These are phyloP conservation scores for Anethum foeniculum DNA, from an alignment of 140 eudicot genomes.

Conservation along the genomic window DNA sequence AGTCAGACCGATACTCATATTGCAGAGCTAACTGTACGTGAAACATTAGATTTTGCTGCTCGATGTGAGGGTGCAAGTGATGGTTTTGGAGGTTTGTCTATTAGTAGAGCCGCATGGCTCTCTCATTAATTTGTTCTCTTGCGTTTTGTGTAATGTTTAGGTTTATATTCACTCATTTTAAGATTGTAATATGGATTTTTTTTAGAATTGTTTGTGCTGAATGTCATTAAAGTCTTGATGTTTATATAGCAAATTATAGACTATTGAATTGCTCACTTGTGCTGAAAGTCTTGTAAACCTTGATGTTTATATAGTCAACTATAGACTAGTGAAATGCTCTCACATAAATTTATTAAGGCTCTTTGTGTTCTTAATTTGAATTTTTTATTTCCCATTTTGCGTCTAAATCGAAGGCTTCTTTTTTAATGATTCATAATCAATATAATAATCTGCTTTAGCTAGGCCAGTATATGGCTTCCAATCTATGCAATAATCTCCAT, in stretches of 20 bases:
- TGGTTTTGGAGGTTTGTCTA: slow-evolving; percentile 65
- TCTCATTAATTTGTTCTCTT: not conserved
- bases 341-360: not conserved
- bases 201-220: not conserved
- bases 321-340: not conserved
- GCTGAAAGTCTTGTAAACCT: not conserved
- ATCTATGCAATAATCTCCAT: slow-evolving; percentile 8
- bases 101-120: not conserved
- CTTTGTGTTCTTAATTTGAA: not conserved
- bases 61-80: slow-evolving; percentile 77
- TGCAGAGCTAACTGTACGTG: slow-evolving; percentile 83
- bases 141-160: not conserved
- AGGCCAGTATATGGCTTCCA: slow-evolving; percentile 7
- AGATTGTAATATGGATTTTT: not conserved
- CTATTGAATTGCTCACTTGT: not conserved
- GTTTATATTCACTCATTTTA: not conserved
- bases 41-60: slow-evolving; percentile 92
- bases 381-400: not conserved
- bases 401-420: not conserved
- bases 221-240: not conserved
- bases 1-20: slow-evolving; percentile 85
- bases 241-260: not conserved
- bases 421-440: not conserved
- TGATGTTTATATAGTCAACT: not conserved
- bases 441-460: not conserved